These are phyloP conservation scores for Arthroderma sp. DNA, from an alignment of 2,329 filamentous ascomycete species.

Conservation along the genomic window DNA sequence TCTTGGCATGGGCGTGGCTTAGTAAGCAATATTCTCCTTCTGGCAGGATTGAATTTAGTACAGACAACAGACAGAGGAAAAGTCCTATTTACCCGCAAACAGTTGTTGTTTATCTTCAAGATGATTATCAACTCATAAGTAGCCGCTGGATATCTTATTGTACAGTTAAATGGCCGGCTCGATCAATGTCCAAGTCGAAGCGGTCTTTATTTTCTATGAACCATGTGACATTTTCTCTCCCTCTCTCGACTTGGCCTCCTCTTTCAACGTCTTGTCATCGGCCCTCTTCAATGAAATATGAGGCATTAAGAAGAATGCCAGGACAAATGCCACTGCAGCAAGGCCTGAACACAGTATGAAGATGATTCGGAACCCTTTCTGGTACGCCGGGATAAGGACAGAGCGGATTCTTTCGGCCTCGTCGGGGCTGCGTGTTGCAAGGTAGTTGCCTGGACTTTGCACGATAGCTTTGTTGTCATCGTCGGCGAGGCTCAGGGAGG, in stretches of 20 bases:
- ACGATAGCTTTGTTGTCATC: constrained; percentile 20
- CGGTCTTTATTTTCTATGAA: background rate
- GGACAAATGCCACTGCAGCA: constrained; percentile 25
- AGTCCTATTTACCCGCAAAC: too few species aligned
- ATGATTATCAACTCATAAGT: too few species aligned
- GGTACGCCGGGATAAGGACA: constrained; percentile 27
- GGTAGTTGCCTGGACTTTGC: constrained; percentile 22
- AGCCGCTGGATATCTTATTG: too few species aligned
- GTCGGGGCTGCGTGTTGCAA: constrained; percentile 19
- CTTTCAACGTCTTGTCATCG: constrained; percentile 10
- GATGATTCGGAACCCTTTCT: constrained; percentile 30
- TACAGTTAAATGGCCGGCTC: too few species aligned
- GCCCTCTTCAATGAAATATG: constrained; percentile 21
- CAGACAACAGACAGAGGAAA: too few species aligned
- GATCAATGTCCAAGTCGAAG: too few species aligned
- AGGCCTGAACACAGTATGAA: constrained; percentile 30
- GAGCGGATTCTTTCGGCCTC: constrained; percentile 18
- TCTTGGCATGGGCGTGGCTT: too few species aligned
- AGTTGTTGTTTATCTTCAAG: too few species aligned
- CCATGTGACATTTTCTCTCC: background rate
- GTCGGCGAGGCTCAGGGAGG: constrained; percentile 17
- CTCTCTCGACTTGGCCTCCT: constrained; percentile 7
- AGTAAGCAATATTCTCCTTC: too few species aligned
- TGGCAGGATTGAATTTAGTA: too few species aligned
- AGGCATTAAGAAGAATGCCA: constrained; percentile 28